phyloP scores from a whole-genome alignment of 306 rosid genomes.

The Cotoneaster glaucophyllus region DNA sequence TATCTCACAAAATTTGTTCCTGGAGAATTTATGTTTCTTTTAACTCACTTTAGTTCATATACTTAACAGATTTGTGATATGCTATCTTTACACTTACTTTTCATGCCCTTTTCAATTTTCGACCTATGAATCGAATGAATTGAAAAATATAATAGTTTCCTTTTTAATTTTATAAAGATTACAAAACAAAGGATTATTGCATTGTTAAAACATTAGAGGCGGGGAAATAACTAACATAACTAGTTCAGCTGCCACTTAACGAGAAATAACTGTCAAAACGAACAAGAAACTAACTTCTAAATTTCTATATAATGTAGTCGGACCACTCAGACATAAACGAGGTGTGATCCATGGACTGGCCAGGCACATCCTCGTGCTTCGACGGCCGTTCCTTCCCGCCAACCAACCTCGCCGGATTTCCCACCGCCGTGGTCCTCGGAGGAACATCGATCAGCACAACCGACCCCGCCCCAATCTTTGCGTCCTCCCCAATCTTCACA shows the following conservation, averaged over 20 bases:
- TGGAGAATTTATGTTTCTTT: too few species aligned
- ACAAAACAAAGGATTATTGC: neutral
- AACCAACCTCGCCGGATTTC: constrained; percentile 85
- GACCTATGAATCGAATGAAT: too few species aligned
- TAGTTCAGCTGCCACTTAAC: neutral
- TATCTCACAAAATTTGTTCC: too few species aligned
- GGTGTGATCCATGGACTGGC: constrained; percentile 94
- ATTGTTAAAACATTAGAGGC: neutral
- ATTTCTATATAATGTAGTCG: constrained; percentile 54
- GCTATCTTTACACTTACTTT: too few species aligned
- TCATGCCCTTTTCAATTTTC: too few species aligned
- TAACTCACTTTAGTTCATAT: too few species aligned
- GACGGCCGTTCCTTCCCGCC: constrained; percentile 90
- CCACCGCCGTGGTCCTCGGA: constrained; percentile 58
- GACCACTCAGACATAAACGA: constrained; percentile 94
- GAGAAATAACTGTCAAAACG: neutral
- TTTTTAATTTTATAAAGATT: neutral
- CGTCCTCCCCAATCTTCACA: constrained; percentile 83
- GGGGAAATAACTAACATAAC: neutral
- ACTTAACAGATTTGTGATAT: too few species aligned
- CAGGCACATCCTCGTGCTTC: constrained; percentile 75
- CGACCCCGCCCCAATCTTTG: constrained; percentile 86
- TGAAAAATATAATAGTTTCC: neutral
- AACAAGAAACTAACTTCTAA: neutral
- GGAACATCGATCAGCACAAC: constrained; percentile 92